Conservation (phyloP, 177 flowering plant species). For the Telopea speciosissima region DNA sequence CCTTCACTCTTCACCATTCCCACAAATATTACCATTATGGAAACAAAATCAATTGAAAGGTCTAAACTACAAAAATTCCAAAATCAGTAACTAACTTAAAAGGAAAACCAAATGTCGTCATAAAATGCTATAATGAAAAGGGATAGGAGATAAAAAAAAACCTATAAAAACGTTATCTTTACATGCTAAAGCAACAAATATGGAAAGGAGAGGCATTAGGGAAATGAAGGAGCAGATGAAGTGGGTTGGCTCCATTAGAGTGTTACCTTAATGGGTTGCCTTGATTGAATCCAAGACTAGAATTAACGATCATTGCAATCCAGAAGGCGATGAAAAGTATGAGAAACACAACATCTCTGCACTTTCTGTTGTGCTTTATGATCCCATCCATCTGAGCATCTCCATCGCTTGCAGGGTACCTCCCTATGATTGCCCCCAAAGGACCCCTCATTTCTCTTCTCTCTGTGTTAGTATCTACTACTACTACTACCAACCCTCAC, state of each 20-base stretch:
- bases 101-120: background rate
- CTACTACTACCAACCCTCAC: background rate
- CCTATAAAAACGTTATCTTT: background rate
- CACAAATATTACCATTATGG: background rate
- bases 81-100: background rate
- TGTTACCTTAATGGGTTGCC: conserved; percentile 76
- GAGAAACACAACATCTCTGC: conserved; percentile 78
- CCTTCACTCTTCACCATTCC: background rate
- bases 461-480: background rate
- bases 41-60: background rate
- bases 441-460: conserved; percentile 59
- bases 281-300: conserved; percentile 83
- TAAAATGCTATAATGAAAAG: background rate
- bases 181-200: background rate
- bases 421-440: conserved; percentile 74
- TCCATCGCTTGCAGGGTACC: conserved; percentile 67
- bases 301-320: conserved; percentile 90
- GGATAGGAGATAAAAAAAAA: background rate
- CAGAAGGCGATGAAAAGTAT: conserved; percentile 76
- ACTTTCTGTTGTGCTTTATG: conserved; percentile 80
- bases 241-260: background rate
- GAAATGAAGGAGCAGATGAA: conserved; percentile 1
- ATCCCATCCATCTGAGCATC: conserved; percentile 46
- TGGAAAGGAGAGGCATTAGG: background rate
- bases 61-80: background rate